These are phyloP conservation scores for Lathyrus aphaca DNA, from an alignment of 306 rosid species.

Conservation along the genomic window DNA sequence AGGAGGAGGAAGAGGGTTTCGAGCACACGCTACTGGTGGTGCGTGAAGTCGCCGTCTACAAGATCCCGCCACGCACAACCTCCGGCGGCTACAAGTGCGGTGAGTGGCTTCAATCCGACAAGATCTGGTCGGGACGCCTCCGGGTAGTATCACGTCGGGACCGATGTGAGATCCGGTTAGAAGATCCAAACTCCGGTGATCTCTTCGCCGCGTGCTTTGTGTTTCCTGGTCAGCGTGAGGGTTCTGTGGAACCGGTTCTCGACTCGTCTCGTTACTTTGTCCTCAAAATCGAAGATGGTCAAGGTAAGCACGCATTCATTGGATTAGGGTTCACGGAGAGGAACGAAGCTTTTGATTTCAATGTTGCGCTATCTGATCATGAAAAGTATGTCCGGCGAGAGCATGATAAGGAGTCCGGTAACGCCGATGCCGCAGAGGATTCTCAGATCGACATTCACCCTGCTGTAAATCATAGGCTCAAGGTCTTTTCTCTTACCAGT, in stretches of 20 bases:
- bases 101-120: slow-evolving; percentile 98
- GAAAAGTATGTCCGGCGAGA: slow-evolving; percentile 88
- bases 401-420: slow-evolving; percentile 64
- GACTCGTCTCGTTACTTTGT: slow-evolving; percentile 98
- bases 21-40: slow-evolving; percentile 98
- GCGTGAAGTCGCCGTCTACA: slow-evolving; percentile 93
- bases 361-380: slow-evolving; percentile 94
- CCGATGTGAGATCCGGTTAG: slow-evolving; percentile 98
- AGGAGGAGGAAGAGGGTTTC: slow-evolving; percentile 80
- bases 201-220: slow-evolving; percentile 97
- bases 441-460: slow-evolving; percentile 90
- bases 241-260: slow-evolving; percentile 84
- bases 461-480: slow-evolving; percentile 88
- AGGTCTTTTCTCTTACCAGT: slow-evolving; percentile 43
- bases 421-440: slow-evolving; percentile 47
- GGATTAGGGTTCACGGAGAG: slow-evolving; percentile 91
- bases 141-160: slow-evolving; percentile 87
- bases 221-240: slow-evolving; percentile 83
- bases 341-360: slow-evolving; percentile 97
- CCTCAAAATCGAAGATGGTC: slow-evolving; percentile 95
- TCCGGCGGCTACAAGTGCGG: slow-evolving; percentile 99
- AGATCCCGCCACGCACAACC: slow-evolving; percentile 88
- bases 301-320: slow-evolving; percentile 89
- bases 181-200: slow-evolving; percentile 87
- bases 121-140: slow-evolving; percentile 97